phyloP scores from a whole-genome alignment of 2,329 filamentous ascomycete genomes.

The Dryadomyces quercus-mongolicae region DNA sequence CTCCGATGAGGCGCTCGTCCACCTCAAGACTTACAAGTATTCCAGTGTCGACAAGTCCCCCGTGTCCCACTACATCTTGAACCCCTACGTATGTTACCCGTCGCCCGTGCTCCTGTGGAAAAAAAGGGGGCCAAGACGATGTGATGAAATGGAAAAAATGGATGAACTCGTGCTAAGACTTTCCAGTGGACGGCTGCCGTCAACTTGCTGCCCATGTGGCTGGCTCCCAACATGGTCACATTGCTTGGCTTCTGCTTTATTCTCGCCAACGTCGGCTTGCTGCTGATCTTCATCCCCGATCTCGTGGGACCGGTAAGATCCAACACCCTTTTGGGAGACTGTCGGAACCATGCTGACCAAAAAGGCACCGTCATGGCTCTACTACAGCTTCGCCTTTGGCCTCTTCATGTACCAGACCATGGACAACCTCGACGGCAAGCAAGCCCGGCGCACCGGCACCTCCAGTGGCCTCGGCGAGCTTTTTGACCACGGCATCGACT shows the following conservation, averaged over 20 bases:
- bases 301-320: conserved; percentile 78
- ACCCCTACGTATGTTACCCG: conserved; percentile 80
- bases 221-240: conserved; percentile 96
- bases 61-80: conserved; percentile 84
- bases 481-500: conserved; percentile 98
- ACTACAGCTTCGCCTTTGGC: conserved; percentile 89
- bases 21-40: conserved; percentile 95
- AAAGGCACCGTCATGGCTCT: conserved; percentile 79
- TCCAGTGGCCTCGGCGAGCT: conserved; percentile 91
- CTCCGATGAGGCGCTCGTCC: conserved; percentile 79
- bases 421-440: conserved; percentile 98
- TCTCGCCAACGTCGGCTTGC: conserved; percentile 61
- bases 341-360: neutral
- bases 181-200: conserved; percentile 91
- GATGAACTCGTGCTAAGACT: too few relatives aligned
- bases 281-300: conserved; percentile 78
- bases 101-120: too few relatives aligned
- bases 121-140: neutral
- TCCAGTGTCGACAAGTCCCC: conserved; percentile 93
- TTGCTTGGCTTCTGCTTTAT: conserved; percentile 92
- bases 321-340: too few relatives aligned
- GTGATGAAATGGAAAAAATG: too few relatives aligned
- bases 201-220: conserved; percentile 83
- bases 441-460: conserved; percentile 86
- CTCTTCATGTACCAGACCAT: conserved; percentile 99